Evolutionary conservation across 352 stramenopile species (phyloP).

Genomic region (Phytophthora crassamura): DNA sequence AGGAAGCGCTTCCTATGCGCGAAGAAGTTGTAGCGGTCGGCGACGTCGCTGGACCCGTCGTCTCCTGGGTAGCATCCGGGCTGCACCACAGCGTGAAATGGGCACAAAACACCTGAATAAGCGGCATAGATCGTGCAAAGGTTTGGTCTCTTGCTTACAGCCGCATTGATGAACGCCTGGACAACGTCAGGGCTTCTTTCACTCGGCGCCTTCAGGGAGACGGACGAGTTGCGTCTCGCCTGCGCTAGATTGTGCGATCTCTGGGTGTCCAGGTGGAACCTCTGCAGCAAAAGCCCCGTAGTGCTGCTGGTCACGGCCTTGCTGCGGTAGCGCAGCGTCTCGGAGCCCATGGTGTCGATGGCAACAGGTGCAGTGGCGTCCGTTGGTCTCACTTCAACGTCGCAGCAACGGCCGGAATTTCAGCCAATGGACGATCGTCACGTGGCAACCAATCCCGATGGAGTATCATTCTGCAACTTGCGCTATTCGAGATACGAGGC

Average conservation of each 20-base stretch:
- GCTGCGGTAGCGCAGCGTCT: slow-evolving; percentile 29
- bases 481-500: neutral
- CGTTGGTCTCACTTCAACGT: slow-evolving; percentile 16
- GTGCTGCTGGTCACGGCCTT: slow-evolving; percentile 11
- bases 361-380: neutral
- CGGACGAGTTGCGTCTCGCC: neutral
- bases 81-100: slow-evolving; percentile 18
- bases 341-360: slow-evolving; percentile 13
- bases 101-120: neutral
- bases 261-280: slow-evolving; percentile 19
- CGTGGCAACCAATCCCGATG: slow-evolving; percentile 22
- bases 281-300: slow-evolving; percentile 29
- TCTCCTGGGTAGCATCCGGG: slow-evolving; percentile 60
- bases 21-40: slow-evolving; percentile 72
- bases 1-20: slow-evolving; percentile 64
- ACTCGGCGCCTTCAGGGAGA: neutral
- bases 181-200: slow-evolving; percentile 14
- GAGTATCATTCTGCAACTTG: slow-evolving; percentile 29
- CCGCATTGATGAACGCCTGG: slow-evolving; percentile 33
- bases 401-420: slow-evolving; percentile 5
- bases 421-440: slow-evolving; percentile 34
- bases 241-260: slow-evolving; percentile 6
- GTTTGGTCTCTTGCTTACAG: slow-evolving; percentile 9
- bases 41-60: slow-evolving; percentile 57
- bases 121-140: neutral